A percentile compares a stretch with the other conserved stretches of the same genome.
Evolutionary conservation across 2,329 filamentous ascomycete genomes (phyloP).

Genomic region (Ilyonectria sp.): DNA sequence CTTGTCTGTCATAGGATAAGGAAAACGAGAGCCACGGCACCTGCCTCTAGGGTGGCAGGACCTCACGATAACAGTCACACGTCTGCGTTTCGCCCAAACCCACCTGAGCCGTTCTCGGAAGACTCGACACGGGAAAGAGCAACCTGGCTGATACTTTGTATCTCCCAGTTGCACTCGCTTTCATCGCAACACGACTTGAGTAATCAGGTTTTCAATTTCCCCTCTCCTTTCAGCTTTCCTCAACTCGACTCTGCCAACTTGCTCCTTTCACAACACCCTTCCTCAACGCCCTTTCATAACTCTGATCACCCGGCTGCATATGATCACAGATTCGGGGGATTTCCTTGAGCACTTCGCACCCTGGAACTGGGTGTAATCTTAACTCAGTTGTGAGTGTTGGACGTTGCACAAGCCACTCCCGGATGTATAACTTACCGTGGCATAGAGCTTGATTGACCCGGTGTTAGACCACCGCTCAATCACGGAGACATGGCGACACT

Average conservation of each 20-base stretch:
- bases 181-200: conserved; percentile 9
- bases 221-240: neutral
- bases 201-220: conserved; percentile 12
- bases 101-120: conserved; percentile 17
- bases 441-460: conserved; percentile 14
- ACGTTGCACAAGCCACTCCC: conserved; percentile 7
- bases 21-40: neutral
- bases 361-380: neutral
- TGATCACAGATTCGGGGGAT: neutral
- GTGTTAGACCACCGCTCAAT: neutral
- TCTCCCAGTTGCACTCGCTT: conserved; percentile 35
- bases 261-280: neutral
- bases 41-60: conserved; percentile 5
- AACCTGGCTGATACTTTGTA: conserved; percentile 24
- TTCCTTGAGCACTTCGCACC: neutral
- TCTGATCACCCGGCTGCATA: neutral
- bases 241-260: neutral
- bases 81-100: conserved; percentile 3
- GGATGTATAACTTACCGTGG: conserved; percentile 14
- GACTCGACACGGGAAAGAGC: conserved; percentile 14
- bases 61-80: neutral
- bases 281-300: neutral
- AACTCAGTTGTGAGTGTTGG: conserved; percentile 14
- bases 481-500: conserved; percentile 36
- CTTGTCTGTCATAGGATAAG: neutral